These are phyloP conservation scores for Leersia perrieri DNA, from an alignment of 176 grass and related monocot species.

Conservation along the genomic window DNA sequence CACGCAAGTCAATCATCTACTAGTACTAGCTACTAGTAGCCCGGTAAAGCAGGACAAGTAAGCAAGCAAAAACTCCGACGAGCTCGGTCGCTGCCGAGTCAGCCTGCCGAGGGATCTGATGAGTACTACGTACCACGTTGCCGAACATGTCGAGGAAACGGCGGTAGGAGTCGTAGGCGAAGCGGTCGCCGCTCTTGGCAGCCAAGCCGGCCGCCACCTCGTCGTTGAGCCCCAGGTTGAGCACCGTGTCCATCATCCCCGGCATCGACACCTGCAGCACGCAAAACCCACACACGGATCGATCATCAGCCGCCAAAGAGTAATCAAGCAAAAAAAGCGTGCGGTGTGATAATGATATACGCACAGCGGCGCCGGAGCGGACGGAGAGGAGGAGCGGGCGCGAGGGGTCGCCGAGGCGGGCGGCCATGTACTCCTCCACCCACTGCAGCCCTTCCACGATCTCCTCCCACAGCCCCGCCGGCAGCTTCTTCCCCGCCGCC, in stretches of 20 bases:
- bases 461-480: conserved; percentile 79
- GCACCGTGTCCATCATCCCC: conserved; percentile 99
- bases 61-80: neutral
- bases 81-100: neutral
- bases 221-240: conserved; percentile 96
- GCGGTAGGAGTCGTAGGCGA: conserved; percentile 91
- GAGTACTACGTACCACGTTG: conserved; percentile 60
- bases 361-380: conserved; percentile 87
- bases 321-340: too few relatives aligned
- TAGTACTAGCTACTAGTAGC: too few relatives aligned
- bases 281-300: neutral
- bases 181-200: conserved; percentile 85
- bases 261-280: conserved; percentile 95
- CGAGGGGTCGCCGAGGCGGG: conserved; percentile 63
- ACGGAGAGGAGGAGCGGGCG: conserved; percentile 94
- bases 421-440: conserved; percentile 84
- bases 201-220: conserved; percentile 73
- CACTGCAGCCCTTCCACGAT: conserved; percentile 64
- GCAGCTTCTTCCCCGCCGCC: conserved; percentile 50
- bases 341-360: too few relatives aligned
- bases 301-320: neutral
- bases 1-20: too few relatives aligned
- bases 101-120: neutral
- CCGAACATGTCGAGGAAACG: conserved; percentile 99
- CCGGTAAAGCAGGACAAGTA: neutral